These are phyloP conservation scores for Verticillium zaregamsianum DNA, from an alignment of 2,329 filamentous ascomycete genomes.

Conservation along the genomic window DNA sequence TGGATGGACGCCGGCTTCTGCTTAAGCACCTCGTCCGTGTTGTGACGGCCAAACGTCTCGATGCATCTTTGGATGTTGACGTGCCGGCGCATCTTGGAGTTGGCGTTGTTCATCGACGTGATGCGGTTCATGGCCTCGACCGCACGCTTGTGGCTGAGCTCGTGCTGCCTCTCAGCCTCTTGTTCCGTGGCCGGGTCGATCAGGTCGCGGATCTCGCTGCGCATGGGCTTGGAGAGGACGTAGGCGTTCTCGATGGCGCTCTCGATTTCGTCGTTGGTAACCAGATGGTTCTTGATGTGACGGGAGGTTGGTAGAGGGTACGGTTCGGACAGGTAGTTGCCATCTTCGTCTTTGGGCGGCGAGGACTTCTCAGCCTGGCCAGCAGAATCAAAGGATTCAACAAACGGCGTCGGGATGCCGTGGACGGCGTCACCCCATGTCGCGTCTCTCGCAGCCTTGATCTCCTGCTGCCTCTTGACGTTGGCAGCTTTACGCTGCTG, in stretches of 20 bases:
- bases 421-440: conserved; percentile 73
- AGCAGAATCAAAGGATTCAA: conserved; percentile 73
- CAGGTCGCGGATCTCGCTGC: conserved; percentile 24
- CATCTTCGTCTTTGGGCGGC: conserved; percentile 34
- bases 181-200: conserved; percentile 36
- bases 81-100: conserved; percentile 71
- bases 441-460: conserved; percentile 60
- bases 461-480: conserved; percentile 65
- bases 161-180: conserved; percentile 36
- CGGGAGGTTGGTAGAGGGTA: conserved; percentile 41
- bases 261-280: conserved; percentile 64
- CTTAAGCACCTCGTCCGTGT: conserved; percentile 69
- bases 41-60: conserved; percentile 84
- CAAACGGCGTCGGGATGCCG: conserved; percentile 75
- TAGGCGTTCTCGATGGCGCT: conserved; percentile 64
- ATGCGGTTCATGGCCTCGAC: conserved; percentile 76
- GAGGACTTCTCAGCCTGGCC: conserved; percentile 38
- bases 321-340: conserved; percentile 32
- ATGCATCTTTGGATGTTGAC: conserved; percentile 83
- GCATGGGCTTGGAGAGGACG: conserved; percentile 57
- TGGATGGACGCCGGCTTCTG: conserved; percentile 52
- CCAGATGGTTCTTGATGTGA: conserved; percentile 69
- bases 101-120: conserved; percentile 70
- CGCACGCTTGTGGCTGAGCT: conserved; percentile 60
- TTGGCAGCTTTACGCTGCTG: conserved; percentile 82